Evolutionary conservation across 148 eudicot genomes (phyloP).

Genomic region (Pharnaceum exiguum): DNA sequence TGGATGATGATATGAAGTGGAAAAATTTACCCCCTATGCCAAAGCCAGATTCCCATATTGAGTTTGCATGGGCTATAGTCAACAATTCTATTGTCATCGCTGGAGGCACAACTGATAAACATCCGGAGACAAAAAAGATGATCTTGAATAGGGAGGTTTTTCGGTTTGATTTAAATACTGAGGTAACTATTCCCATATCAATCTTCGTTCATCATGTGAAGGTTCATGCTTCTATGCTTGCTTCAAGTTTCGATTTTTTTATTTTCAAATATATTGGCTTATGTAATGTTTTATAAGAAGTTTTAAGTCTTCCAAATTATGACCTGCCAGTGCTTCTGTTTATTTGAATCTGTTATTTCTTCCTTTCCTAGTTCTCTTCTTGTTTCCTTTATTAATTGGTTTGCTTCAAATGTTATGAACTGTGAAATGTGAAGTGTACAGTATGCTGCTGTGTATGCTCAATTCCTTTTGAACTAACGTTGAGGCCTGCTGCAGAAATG

Average conservation of each 20-base stretch:
- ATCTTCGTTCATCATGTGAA: background rate
- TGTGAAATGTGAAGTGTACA: background rate
- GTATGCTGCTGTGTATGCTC: background rate
- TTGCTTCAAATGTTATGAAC: too few species aligned
- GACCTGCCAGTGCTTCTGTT: too few species aligned
- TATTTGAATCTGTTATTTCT: too few species aligned
- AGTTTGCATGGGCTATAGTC: slow-evolving; percentile 87
- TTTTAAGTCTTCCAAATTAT: too few species aligned
- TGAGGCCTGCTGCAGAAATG: slow-evolving; percentile 51
- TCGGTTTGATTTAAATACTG: slow-evolving; percentile 64
- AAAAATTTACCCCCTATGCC: slow-evolving; percentile 90
- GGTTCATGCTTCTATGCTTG: background rate
- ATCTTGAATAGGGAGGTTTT: slow-evolving; percentile 68
- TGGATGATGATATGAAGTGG: slow-evolving; percentile 97
- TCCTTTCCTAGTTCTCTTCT: too few species aligned
- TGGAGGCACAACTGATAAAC: slow-evolving; percentile 98
- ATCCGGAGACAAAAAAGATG: slow-evolving; percentile 90
- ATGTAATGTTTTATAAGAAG: too few species aligned
- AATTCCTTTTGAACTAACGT: background rate
- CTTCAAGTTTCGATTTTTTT: background rate
- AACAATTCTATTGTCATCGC: slow-evolving; percentile 70
- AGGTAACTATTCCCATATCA: slow-evolving; percentile 40
- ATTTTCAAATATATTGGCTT: background rate
- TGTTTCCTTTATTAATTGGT: too few species aligned
- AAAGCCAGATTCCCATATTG: slow-evolving; percentile 97